Percentiles rank a stretch among this genome's conserved stretches.
Conservation (phyloP, 148 eudicot genomes). For the Vaccinium macrocarpon region DNA sequence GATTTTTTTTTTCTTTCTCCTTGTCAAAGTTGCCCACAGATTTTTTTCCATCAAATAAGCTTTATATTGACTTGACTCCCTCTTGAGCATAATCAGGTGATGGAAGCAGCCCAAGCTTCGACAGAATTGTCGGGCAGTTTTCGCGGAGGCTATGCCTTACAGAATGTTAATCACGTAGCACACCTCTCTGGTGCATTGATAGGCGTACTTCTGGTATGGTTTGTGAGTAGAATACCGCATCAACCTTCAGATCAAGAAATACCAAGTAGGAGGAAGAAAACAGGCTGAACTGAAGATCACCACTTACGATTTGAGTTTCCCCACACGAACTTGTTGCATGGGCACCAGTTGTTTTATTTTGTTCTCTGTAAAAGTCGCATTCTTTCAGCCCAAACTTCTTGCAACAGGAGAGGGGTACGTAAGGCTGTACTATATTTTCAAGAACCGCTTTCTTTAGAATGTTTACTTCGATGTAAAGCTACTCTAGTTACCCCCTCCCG, state of each 20-base stretch:
- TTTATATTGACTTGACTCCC: slow-evolving; percentile 66
- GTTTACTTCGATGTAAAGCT: neutral
- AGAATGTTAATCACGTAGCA: slow-evolving; percentile 22
- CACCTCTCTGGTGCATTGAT: slow-evolving; percentile 20
- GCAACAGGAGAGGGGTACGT: neutral
- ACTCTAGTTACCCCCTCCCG: too few relatives aligned
- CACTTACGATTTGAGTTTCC: neutral
- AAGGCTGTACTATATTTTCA: neutral
- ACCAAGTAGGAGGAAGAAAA: slow-evolving; percentile 12
- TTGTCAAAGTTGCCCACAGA: slow-evolving; percentile 15
- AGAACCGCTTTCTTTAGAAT: neutral
- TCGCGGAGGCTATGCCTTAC: slow-evolving; percentile 15
- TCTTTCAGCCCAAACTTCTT: neutral
- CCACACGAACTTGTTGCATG: neutral
- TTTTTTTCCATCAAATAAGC: slow-evolving; percentile 5
- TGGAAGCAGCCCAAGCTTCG: slow-evolving; percentile 20
- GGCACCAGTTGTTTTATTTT: neutral
- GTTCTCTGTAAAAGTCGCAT: neutral
- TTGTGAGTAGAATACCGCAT: slow-evolving; percentile 47
- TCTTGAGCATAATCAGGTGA: slow-evolving; percentile 19
- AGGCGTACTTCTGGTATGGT: slow-evolving; percentile 43
- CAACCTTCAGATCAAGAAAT: slow-evolving; percentile 30
- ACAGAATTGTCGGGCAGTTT: slow-evolving; percentile 17
- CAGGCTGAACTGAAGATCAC: neutral
- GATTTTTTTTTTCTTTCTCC: neutral